Evolutionary conservation across 2,329 filamentous ascomycete species (phyloP).

Genomic region (Dryadomyces quercus-mongolicae): DNA sequence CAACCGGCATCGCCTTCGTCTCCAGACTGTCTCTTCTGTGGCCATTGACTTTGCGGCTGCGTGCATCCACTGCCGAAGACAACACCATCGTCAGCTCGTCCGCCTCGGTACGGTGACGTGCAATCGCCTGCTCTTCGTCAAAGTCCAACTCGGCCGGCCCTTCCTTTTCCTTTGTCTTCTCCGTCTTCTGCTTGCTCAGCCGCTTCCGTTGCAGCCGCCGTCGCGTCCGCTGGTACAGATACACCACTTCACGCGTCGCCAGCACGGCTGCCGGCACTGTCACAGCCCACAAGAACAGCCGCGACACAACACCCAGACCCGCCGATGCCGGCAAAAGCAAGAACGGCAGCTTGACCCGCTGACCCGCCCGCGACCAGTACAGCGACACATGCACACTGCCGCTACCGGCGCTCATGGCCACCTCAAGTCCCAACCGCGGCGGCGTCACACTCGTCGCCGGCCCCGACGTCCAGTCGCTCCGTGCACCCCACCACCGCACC

Average conservation of each 20-base stretch:
- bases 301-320: conserved; percentile 7
- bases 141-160: neutral
- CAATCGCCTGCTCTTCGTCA: conserved; percentile 13
- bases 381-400: conserved; percentile 30
- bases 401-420: conserved; percentile 24
- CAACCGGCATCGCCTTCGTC: conserved; percentile 3
- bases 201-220: neutral
- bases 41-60: conserved; percentile 16
- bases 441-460: conserved; percentile 14
- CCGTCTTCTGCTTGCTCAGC: neutral
- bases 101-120: conserved; percentile 28
- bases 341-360: conserved; percentile 31
- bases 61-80: conserved; percentile 24
- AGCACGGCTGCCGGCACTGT: conserved; percentile 28
- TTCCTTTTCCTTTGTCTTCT: conserved; percentile 10
- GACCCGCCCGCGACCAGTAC: conserved; percentile 33
- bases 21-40: neutral
- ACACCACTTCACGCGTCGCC: conserved; percentile 16
- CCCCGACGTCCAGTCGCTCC: conserved; percentile 4
- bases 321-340: conserved; percentile 21
- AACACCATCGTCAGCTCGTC: conserved; percentile 32
- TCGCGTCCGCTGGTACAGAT: conserved; percentile 1
- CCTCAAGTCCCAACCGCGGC: conserved; percentile 30
- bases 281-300: conserved; percentile 25
- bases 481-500: conserved; percentile 21